A percentile compares a stretch with the other conserved stretches of the same genome.
Evolutionary conservation across 1,284 basidiomycete genomes (phyloP).

Genomic region (Cutaneotrichosporon sp.): DNA sequence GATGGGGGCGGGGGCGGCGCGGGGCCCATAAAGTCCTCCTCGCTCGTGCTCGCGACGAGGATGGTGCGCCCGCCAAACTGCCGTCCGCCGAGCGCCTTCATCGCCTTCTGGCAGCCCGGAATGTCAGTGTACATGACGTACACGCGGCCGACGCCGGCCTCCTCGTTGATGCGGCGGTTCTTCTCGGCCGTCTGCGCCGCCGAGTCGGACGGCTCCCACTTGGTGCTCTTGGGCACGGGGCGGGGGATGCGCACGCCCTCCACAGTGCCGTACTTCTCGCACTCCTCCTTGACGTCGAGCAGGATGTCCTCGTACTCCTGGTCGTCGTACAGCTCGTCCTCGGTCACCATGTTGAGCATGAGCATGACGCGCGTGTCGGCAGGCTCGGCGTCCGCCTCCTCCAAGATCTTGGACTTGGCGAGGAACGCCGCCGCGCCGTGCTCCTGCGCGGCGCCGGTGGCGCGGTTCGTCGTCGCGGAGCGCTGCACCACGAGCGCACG

Average conservation of each 20-base stretch:
- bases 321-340: conserved; percentile 89
- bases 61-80: conserved; percentile 91
- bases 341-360: conserved; percentile 98
- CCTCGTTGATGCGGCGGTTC: conserved; percentile 67
- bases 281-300: conserved; percentile 94
- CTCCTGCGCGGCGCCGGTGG: conserved; percentile 39
- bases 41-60: conserved; percentile 54
- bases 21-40: conserved; percentile 53
- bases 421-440: conserved; percentile 49
- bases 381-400: conserved; percentile 61
- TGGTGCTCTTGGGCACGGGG: conserved; percentile 71
- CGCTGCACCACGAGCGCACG: conserved; percentile 95
- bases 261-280: conserved; percentile 75
- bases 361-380: conserved; percentile 74
- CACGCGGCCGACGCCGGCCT: conserved; percentile 87
- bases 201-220: conserved; percentile 69
- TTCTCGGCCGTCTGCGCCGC: conserved; percentile 60
- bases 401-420: conserved; percentile 74
- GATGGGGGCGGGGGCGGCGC: conserved; percentile 46
- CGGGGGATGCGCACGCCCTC: conserved; percentile 86
- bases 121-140: conserved; percentile 79
- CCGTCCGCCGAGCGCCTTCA: conserved; percentile 83
- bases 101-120: conserved; percentile 65
- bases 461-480: conserved; percentile 58
- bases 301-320: conserved; percentile 91